A percentile compares a stretch with the other conserved stretches of the same genome.
phyloP scores from a whole-genome alignment of 1,284 basidiomycete species.

The Cutaneotrichosporon cyanovorans region DNA sequence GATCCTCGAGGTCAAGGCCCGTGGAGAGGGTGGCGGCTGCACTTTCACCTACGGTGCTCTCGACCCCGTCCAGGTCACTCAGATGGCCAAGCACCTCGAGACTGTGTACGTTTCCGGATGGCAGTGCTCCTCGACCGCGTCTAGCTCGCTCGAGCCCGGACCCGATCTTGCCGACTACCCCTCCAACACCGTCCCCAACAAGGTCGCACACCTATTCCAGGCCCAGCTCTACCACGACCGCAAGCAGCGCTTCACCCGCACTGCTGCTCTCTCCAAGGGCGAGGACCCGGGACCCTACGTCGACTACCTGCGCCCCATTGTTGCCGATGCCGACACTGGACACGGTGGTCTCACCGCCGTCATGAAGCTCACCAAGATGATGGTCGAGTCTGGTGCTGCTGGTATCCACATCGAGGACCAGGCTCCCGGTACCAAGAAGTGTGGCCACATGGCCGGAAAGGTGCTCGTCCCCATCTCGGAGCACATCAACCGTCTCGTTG shows the following conservation, averaged over 20 bases:
- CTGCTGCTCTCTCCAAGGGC: conserved; percentile 42
- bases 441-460: conserved; percentile 69
- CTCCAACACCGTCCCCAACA: conserved; percentile 57
- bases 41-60: conserved; percentile 78
- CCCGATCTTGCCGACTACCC: conserved; percentile 83
- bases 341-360: conserved; percentile 72
- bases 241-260: conserved; percentile 59
- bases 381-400: conserved; percentile 66
- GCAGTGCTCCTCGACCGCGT: conserved; percentile 80
- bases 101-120: conserved; percentile 95
- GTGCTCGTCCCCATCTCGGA: conserved; percentile 58
- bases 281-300: conserved; percentile 51
- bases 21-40: conserved; percentile 44
- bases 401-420: conserved; percentile 74
- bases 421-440: conserved; percentile 53
- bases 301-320: conserved; percentile 86
- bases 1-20: conserved; percentile 45
- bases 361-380: conserved; percentile 83
- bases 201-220: conserved; percentile 57
- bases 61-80: conserved; percentile 88
- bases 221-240: conserved; percentile 59
- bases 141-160: conserved; percentile 94
- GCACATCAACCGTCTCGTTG: conserved; percentile 70
- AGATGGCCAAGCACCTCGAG: conserved; percentile 93
- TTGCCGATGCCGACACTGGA: conserved; percentile 86